These are phyloP conservation scores for Odontarrhena argentea DNA, from an alignment of 345 rosid species.

Conservation along the genomic window DNA sequence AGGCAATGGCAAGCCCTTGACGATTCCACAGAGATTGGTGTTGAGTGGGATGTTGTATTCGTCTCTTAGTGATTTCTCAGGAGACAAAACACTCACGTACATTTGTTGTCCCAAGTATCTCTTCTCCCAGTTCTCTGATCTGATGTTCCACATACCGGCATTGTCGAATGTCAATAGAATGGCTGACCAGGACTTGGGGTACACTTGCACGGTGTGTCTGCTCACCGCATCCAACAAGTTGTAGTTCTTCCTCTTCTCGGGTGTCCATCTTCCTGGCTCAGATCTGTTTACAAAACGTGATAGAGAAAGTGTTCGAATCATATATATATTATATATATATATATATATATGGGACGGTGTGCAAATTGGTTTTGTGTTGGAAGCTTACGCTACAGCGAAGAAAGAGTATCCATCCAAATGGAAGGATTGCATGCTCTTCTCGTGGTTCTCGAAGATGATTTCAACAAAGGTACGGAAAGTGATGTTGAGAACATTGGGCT, in stretches of 20 bases:
- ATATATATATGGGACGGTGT: background rate
- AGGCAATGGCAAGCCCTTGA: conserved; percentile 64
- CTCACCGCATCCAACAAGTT: conserved; percentile 82
- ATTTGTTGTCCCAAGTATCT: conserved; percentile 76
- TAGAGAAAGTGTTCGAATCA: background rate
- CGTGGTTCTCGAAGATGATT: conserved; percentile 76
- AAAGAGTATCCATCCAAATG: conserved; percentile 74
- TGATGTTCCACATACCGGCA: conserved; percentile 92
- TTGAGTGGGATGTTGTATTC: conserved; percentile 80
- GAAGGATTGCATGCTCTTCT: conserved; percentile 66
- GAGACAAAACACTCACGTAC: conserved; percentile 66
- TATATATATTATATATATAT: background rate
- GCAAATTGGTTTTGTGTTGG: background rate
- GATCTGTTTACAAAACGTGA: conserved; percentile 38
- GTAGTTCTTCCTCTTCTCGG: conserved; percentile 76
- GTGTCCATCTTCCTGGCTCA: conserved; percentile 78
- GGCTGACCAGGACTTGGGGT: conserved; percentile 88
- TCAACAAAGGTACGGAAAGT: conserved; percentile 76
- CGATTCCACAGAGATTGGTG: conserved; percentile 58
- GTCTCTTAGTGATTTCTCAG: conserved; percentile 71
- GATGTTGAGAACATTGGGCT: conserved; percentile 57
- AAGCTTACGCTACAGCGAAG: conserved; percentile 74
- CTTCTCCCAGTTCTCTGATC: conserved; percentile 70
- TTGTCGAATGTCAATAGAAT: conserved; percentile 82
- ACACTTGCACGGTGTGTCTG: conserved; percentile 85